phyloP scores from a whole-genome alignment of 345 rosid genomes.

The Citrus glauca region DNA sequence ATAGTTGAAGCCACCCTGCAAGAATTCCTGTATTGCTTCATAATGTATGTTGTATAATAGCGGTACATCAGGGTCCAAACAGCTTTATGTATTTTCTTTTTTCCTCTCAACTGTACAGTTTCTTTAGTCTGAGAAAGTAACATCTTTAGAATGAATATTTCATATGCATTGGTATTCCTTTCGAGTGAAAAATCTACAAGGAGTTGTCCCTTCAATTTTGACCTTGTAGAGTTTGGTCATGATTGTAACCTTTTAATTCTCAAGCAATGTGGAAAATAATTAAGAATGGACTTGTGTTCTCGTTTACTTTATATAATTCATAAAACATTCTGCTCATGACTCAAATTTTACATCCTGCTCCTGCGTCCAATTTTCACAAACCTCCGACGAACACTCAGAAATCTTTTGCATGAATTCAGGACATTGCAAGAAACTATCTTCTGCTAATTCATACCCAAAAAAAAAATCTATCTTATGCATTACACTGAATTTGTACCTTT shows the following conservation, averaged over 20 bases:
- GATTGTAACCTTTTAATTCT: background rate
- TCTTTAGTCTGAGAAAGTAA: conserved; percentile 12
- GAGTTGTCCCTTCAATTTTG: background rate
- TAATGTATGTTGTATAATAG: conserved; percentile 26
- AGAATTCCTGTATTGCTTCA: background rate
- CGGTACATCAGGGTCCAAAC: conserved; percentile 16
- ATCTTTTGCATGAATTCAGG: background rate
- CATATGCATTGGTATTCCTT: conserved; percentile 5
- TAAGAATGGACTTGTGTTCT: background rate
- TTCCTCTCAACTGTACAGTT: conserved; percentile 35
- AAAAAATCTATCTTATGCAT: background rate
- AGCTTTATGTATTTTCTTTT: conserved; percentile 13
- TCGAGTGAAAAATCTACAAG: conserved; percentile 3
- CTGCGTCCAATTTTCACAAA: background rate
- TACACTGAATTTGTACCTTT: background rate
- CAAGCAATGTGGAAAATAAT: background rate
- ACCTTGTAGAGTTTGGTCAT: background rate
- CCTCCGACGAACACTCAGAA: background rate
- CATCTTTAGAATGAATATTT: conserved; percentile 13
- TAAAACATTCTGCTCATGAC: background rate
- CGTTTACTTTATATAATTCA: background rate
- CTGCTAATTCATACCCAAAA: background rate
- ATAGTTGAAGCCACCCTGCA: conserved; percentile 15
- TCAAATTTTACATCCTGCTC: background rate
- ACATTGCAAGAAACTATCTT: background rate